A percentile compares a stretch with the other conserved stretches of the same genome.
Evolutionary conservation across 176 grass and related monocot species (phyloP).

Genomic region (Carex littledalei): DNA sequence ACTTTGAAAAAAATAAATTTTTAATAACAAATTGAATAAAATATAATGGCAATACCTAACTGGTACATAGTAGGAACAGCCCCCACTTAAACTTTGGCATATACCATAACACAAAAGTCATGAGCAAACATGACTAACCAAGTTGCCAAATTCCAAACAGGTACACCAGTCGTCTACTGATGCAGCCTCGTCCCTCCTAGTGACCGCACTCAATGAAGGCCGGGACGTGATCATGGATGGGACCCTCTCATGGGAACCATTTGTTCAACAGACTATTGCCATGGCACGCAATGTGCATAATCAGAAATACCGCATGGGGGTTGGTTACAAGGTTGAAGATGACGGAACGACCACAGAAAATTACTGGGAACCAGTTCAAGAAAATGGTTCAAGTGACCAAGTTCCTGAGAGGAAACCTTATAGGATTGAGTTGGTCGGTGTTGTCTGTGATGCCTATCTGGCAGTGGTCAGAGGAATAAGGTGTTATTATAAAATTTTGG

Average conservation of each 20-base stretch:
- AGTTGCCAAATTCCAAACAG: constrained; percentile 26
- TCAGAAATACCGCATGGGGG: constrained; percentile 79
- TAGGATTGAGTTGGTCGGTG: constrained; percentile 75
- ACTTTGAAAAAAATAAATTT: background rate
- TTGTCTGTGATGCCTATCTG: constrained; percentile 73
- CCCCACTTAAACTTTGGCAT: background rate
- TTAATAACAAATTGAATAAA: background rate
- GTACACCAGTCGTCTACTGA: constrained; percentile 95
- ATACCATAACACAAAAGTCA: background rate
- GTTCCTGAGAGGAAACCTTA: constrained; percentile 55
- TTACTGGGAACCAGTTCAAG: constrained; percentile 71
- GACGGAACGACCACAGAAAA: constrained; percentile 66
- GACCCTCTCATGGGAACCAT: constrained; percentile 86
- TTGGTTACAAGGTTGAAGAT: constrained; percentile 66
- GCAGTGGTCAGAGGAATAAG: constrained; percentile 85
- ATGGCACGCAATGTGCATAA: constrained; percentile 78
- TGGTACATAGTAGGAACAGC: background rate
- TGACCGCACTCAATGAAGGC: constrained; percentile 87
- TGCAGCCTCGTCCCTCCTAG: constrained; percentile 77
- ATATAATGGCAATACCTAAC: background rate
- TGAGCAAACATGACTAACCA: background rate
- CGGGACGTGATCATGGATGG: constrained; percentile 95
- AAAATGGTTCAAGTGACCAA: background rate
- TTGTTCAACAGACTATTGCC: constrained; percentile 69
- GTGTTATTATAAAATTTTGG: constrained; percentile 16